Conservation (phyloP, 2,329 filamentous ascomycete genomes). For the Drechslerella dactyloides region DNA sequence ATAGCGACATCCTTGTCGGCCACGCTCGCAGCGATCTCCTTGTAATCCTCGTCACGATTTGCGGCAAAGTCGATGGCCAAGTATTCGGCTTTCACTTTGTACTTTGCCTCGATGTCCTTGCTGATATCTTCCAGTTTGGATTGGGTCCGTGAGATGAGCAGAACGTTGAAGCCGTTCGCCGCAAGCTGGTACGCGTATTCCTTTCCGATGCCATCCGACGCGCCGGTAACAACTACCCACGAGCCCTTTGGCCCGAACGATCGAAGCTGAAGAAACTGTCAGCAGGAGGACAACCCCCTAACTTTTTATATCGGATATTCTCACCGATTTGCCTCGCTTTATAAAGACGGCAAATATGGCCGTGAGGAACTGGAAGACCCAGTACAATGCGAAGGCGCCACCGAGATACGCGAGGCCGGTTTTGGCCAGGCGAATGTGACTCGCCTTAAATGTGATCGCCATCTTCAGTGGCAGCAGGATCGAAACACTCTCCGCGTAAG, state of each 20-base stretch:
- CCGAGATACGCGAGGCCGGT: slow-evolving; percentile 45
- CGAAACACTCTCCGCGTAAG: slow-evolving; percentile 4
- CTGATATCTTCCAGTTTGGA: slow-evolving; percentile 84
- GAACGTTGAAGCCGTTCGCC: slow-evolving; percentile 87
- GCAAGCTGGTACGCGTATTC: slow-evolving; percentile 93
- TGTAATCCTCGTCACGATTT: slow-evolving; percentile 81
- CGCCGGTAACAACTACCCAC: slow-evolving; percentile 93
- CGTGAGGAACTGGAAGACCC: slow-evolving; percentile 26
- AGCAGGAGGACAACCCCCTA: slow-evolving; percentile 19
- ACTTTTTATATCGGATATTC: slow-evolving; percentile 43
- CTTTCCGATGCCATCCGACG: slow-evolving; percentile 94
- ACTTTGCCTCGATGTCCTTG: slow-evolving; percentile 74
- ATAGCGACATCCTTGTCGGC: slow-evolving; percentile 80
- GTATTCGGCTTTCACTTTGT: slow-evolving; percentile 74
- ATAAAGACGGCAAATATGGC: slow-evolving; percentile 47
- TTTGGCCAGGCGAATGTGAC: slow-evolving; percentile 34
- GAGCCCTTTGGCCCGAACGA: slow-evolving; percentile 89
- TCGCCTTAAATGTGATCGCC: slow-evolving; percentile 35
- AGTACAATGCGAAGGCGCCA: slow-evolving; percentile 43
- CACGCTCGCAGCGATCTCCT: slow-evolving; percentile 71
- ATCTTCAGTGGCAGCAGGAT: slow-evolving; percentile 24
- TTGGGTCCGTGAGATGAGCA: slow-evolving; percentile 93
- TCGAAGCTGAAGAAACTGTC: slow-evolving; percentile 68
- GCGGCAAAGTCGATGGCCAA: slow-evolving; percentile 90
- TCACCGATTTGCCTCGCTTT: slow-evolving; percentile 61